These are phyloP conservation scores for Lipomyces oligophaga DNA, from an alignment of 805 yeast genomes.

Conservation along the genomic window DNA sequence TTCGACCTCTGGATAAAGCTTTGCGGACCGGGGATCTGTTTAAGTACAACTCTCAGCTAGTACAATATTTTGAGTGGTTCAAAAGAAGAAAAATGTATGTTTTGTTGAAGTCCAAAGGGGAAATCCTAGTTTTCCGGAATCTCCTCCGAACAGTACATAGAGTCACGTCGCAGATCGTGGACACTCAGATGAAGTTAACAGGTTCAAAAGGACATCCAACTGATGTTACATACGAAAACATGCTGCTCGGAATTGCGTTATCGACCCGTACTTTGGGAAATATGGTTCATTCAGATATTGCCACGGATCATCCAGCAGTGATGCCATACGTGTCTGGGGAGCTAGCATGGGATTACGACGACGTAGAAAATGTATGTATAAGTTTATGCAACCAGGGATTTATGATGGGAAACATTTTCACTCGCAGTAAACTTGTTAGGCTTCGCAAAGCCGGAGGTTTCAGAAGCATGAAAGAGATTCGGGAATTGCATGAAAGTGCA, in stretches of 20 bases:
- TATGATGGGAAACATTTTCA: conserved; percentile 38
- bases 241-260: conserved; percentile 19
- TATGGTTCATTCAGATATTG: background rate
- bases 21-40: conserved; percentile 46
- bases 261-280: conserved; percentile 14
- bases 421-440: conserved; percentile 23
- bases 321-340: conserved; percentile 7
- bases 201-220: conserved; percentile 14
- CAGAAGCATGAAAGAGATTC: conserved; percentile 16
- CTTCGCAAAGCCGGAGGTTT: conserved; percentile 23
- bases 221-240: conserved; percentile 23
- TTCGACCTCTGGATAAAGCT: conserved; percentile 40
- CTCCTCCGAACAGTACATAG: conserved; percentile 26
- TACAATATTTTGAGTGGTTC: conserved; percentile 33
- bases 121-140: conserved; percentile 35
- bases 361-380: conserved; percentile 37
- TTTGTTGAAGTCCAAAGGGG: conserved; percentile 31
- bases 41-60: conserved; percentile 38
- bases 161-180: too few species aligned
- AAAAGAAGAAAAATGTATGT: conserved; percentile 32
- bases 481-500: too few species aligned
- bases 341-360: conserved; percentile 23
- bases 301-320: background rate
- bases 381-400: conserved; percentile 38
- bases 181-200: background rate